Evolutionary conservation across 164 flowering plant genomes (phyloP), one percentile per base, ranked within the genome.

Genomic region (Magnolia officinalis): DNA sequence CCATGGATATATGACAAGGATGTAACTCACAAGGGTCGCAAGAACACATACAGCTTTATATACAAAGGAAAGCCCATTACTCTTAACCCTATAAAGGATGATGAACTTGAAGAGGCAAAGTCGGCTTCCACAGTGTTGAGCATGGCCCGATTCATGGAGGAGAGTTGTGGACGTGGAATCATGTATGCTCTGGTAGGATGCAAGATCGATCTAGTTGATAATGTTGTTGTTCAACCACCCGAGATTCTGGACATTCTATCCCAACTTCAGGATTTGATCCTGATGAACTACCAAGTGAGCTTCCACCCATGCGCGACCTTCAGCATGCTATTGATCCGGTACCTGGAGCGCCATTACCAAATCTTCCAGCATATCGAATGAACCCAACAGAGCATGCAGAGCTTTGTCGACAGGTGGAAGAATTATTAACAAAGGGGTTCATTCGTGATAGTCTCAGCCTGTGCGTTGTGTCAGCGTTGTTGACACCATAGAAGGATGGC

Each of bases 381-480:
- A 72, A 58, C 55, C 75, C 75, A 1, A 72, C 7, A 13, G 75
- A 72, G 45, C 75, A 58, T 21, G 75, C 21, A n/a, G 66, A 72
- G 19, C 20, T 72, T 8, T 0, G 23, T 14, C n/a, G 65, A 64
- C 7, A 58, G 52, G 75, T 58, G 13, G 55, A 26, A 1, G 75
- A 72, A 16, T 58, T 52, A 10, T 29, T 55, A 5, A 20, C 4
- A 24, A 72, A 72, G 65, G 65, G 75, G 2, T 72, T 52, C 45
- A 72, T 58, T 50, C 14, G 31, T 11, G 75, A 72, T 10, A 72
- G 63, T 0, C 29, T 72, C 11, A 52, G 65, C n/a, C 75, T 16
- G 21, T 72, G 37, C 24, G 65, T n/a, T 8, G 1, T 72, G 11
- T 66, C 19, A 2, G 8, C 31, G 37, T 23, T 72, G 31, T 24